Conservation (phyloP, 1,284 basidiomycete species). For the Tremellales sp. region DNA sequence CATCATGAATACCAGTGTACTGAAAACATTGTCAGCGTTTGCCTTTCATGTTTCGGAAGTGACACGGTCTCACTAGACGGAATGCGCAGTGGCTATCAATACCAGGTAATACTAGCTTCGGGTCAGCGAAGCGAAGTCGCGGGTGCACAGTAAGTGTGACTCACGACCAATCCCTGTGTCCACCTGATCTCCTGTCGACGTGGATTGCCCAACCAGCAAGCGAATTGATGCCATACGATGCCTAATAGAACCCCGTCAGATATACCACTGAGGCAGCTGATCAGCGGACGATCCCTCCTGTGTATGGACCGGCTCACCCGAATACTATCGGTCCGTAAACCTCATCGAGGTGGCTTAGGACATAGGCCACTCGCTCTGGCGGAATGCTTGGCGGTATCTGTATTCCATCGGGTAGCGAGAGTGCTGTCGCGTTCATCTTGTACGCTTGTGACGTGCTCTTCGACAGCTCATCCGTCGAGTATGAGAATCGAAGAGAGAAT, state of each 20-base stretch:
- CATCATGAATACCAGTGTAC: background rate
- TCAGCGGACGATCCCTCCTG: background rate
- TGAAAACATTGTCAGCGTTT: background rate
- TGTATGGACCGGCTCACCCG: background rate
- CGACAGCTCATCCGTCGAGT: too few species aligned
- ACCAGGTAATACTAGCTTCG: background rate
- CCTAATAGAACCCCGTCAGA: background rate
- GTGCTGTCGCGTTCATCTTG: too few species aligned
- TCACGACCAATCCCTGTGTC: background rate
- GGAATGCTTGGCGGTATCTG: background rate
- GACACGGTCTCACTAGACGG: background rate
- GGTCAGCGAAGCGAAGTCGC: background rate
- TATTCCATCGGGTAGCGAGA: background rate
- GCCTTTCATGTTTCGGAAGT: background rate
- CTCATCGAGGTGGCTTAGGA: background rate
- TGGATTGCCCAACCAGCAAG: background rate
- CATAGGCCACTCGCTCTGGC: background rate
- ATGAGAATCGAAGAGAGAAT: too few species aligned
- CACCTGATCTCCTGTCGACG: background rate
- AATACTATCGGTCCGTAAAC: background rate
- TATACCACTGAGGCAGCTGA: background rate
- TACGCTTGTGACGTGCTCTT: too few species aligned
- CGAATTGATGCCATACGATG: background rate
- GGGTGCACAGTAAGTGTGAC: background rate
- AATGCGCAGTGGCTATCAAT: background rate